These are phyloP conservation scores for Monosporascus sp. DNA, from an alignment of 2,329 filamentous ascomycete species.

Conservation along the genomic window DNA sequence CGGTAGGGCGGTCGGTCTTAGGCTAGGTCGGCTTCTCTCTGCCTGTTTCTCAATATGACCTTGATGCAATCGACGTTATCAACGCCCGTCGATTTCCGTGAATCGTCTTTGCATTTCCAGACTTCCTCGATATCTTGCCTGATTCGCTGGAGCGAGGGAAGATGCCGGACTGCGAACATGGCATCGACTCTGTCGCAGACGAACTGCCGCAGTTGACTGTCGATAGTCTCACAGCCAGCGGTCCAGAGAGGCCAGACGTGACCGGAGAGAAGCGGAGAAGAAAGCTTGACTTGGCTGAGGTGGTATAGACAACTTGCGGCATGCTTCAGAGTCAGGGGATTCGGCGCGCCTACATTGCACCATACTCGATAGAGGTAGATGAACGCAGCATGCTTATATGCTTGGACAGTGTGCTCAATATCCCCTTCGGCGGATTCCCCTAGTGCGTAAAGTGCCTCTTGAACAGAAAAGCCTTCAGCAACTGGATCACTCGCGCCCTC, in stretches of 20 bases:
- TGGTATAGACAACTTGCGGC: slow-evolving; percentile 20
- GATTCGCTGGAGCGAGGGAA: slow-evolving; percentile 23
- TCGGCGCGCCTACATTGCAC: slow-evolving; percentile 16
- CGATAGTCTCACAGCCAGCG: slow-evolving; percentile 25
- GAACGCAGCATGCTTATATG: slow-evolving; percentile 25
- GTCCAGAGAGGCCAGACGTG: slow-evolving; percentile 29
- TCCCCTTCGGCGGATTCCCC: slow-evolving; percentile 5
- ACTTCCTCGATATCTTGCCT: slow-evolving; percentile 24
- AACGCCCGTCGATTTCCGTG: slow-evolving; percentile 19
- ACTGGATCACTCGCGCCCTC: slow-evolving; percentile 6
- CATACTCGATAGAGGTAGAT: slow-evolving; percentile 27
- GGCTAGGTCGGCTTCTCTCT: slow-evolving; percentile 15
- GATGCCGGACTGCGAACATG: slow-evolving; percentile 23
- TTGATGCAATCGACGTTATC: slow-evolving; percentile 27
- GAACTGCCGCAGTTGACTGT: slow-evolving; percentile 12
- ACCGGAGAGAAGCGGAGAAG: slow-evolving; percentile 22
- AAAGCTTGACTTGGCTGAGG: slow-evolving; percentile 17
- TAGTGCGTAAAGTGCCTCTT: slow-evolving; percentile 9
- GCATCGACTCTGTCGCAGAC: slow-evolving; percentile 18
- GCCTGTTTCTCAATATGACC: slow-evolving; percentile 16
- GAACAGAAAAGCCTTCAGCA: slow-evolving; percentile 7
- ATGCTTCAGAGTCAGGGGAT: slow-evolving; percentile 14
- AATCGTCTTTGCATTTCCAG: slow-evolving; percentile 24
- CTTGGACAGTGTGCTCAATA: slow-evolving; percentile 20
- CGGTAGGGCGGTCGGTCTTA: not conserved